Percentiles rank a stretch among this genome's conserved stretches.
Conservation (phyloP, 495 filamentous ascomycete genomes). For the Platismatia glauca region DNA sequence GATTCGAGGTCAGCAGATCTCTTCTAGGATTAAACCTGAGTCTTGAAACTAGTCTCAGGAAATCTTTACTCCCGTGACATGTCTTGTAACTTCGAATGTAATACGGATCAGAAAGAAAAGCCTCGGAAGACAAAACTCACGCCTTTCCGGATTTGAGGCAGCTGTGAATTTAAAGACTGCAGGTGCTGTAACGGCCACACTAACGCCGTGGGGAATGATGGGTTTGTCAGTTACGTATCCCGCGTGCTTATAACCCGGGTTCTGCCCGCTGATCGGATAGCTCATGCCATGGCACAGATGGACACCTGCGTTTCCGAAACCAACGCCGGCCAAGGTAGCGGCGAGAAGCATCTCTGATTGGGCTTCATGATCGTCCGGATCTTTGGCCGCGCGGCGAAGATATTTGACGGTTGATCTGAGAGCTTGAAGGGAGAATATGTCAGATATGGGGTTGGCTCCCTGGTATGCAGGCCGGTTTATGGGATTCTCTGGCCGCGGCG, state of each 20-base stretch:
- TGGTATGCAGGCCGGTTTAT: constrained; percentile 91
- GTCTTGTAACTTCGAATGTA: too few species aligned
- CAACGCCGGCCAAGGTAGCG: constrained; percentile 86
- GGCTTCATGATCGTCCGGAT: constrained; percentile 85
- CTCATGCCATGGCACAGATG: constrained; percentile 97
- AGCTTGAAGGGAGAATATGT: constrained; percentile 85
- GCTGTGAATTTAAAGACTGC: constrained; percentile 91
- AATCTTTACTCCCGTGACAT: too few species aligned
- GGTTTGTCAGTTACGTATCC: constrained; percentile 67
- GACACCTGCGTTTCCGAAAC: constrained; percentile 95
- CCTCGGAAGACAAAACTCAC: too few species aligned
- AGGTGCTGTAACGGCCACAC: constrained; percentile 87
- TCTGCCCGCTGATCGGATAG: constrained; percentile 90
- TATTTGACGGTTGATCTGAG: constrained; percentile 78
- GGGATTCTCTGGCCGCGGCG: constrained; percentile 77
- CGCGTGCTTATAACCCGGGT: constrained; percentile 76
- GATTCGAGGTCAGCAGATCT: too few species aligned
- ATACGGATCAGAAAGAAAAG: too few species aligned
- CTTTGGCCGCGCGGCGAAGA: constrained; percentile 72
- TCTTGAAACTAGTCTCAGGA: too few species aligned
- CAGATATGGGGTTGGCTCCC: constrained; percentile 92
- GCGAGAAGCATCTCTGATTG: constrained; percentile 92
- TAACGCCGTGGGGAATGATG: constrained; percentile 93
- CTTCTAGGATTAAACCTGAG: too few species aligned
- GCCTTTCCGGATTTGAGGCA: constrained; percentile 81